Conservation (phyloP, 2,329 filamentous ascomycete species). For the Penicillium sp. region DNA sequence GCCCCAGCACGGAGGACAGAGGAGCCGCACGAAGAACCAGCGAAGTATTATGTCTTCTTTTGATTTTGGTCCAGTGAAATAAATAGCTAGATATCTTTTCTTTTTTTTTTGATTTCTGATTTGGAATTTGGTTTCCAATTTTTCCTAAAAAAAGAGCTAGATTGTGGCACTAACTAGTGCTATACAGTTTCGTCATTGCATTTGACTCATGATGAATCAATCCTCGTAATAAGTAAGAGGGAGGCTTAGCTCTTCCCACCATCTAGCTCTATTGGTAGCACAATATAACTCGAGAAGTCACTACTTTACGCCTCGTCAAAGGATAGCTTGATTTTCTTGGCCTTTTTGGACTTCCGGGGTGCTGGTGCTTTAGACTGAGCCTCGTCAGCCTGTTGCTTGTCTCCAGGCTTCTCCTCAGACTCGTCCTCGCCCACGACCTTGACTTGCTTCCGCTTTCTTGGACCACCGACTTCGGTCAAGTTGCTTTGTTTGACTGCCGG, state of each 20-base stretch:
- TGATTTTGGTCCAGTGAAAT: background rate
- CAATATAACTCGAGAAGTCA: background rate
- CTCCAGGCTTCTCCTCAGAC: constrained; percentile 23
- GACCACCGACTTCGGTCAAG: constrained; percentile 45
- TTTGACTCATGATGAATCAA: constrained; percentile 29
- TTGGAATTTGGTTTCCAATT: background rate
- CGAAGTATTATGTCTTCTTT: background rate
- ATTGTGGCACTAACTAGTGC: constrained; percentile 5
- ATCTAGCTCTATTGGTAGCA: background rate
- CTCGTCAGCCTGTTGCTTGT: constrained; percentile 28
- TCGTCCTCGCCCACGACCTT: constrained; percentile 46
- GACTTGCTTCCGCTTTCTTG: constrained; percentile 48
- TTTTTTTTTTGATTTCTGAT: background rate
- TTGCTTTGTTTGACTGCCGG: constrained; percentile 38
- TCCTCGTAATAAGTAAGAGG: background rate
- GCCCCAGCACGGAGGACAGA: background rate
- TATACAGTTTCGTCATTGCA: constrained; percentile 12
- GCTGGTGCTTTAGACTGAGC: constrained; percentile 27
- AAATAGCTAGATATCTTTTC: background rate
- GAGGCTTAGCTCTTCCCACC: background rate
- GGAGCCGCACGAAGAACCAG: background rate
- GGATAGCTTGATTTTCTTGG: constrained; percentile 53
- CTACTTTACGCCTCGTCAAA: constrained; percentile 44
- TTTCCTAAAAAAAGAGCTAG: background rate
- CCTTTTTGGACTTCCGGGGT: constrained; percentile 44